These are phyloP conservation scores for Fusarium kyushuense DNA, from an alignment of 2,329 filamentous ascomycete genomes.

Conservation along the genomic window DNA sequence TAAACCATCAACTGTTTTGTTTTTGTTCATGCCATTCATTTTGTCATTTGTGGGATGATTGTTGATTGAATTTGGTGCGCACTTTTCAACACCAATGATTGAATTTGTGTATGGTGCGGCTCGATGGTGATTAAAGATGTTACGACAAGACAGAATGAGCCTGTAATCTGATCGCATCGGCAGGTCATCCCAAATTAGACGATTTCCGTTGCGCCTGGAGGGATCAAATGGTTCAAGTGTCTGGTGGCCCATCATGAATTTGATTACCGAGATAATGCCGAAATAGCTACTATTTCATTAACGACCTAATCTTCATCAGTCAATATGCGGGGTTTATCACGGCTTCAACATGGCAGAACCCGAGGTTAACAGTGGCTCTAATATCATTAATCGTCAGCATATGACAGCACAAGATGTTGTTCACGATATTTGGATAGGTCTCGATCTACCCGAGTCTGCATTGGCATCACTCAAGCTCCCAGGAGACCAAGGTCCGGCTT, in stretches of 20 bases:
- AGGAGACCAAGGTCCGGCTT: conserved; percentile 38
- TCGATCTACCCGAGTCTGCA: conserved; percentile 23
- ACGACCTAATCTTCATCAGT: rapidly evolving
- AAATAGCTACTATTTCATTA: not conserved
- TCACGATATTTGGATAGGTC: conserved; percentile 30
- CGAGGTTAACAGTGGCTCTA: rapidly evolving
- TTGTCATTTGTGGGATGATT: no score
- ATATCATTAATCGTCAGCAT: rapidly evolving
- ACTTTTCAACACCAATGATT: no score
- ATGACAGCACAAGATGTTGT: conserved; percentile 14
- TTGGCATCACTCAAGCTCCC: conserved; percentile 33
- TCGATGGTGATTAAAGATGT: no score
- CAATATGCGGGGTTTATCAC: not conserved
- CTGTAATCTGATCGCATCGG: no score
- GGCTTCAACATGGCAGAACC: not conserved
- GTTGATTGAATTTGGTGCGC: no score
- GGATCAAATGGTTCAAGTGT: no score
- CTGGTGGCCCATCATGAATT: no score
- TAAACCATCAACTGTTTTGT: not conserved
- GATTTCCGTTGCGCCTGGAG: no score
- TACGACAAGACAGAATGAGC: no score
- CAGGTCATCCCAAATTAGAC: no score
- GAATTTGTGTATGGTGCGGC: no score
- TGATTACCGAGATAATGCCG: not conserved
- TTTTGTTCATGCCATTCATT: not conserved